Percentiles rank a stretch among this genome's conserved stretches.
Conservation (phyloP, 495 filamentous ascomycete genomes). For the Aspergillus steynii region DNA sequence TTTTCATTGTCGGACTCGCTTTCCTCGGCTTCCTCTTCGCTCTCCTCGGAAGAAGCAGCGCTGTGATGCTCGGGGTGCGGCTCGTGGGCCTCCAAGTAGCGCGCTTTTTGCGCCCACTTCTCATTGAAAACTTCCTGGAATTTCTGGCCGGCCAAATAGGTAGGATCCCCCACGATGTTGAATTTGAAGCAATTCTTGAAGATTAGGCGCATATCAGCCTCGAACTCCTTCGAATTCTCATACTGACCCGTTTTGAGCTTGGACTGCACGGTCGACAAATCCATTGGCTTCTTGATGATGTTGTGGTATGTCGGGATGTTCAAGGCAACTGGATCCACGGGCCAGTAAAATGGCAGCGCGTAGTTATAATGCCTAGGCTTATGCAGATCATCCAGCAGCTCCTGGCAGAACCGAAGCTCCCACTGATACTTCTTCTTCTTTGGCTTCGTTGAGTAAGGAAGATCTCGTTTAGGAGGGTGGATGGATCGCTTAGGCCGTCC, state of each 20-base stretch:
- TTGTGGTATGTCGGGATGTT: slow-evolving; percentile 94
- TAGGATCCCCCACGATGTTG: slow-evolving; percentile 77
- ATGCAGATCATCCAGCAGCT: slow-evolving; percentile 73
- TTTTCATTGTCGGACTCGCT: slow-evolving; percentile 68
- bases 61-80: slow-evolving; percentile 56
- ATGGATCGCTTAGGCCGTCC: slow-evolving; percentile 91
- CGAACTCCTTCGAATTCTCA: slow-evolving; percentile 79
- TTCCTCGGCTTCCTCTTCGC: slow-evolving; percentile 68
- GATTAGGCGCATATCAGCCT: slow-evolving; percentile 77
- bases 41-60: slow-evolving; percentile 58
- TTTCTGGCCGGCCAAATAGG: slow-evolving; percentile 66
- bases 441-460: slow-evolving; percentile 79
- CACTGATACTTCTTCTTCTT: slow-evolving; percentile 90
- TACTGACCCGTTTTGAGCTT: slow-evolving; percentile 85
- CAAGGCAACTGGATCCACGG: slow-evolving; percentile 91
- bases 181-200: slow-evolving; percentile 89
- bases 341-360: slow-evolving; percentile 70
- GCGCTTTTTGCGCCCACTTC: slow-evolving; percentile 71
- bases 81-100: slow-evolving; percentile 73
- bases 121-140: slow-evolving; percentile 70
- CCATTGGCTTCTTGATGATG: slow-evolving; percentile 96
- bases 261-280: slow-evolving; percentile 70
- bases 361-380: slow-evolving; percentile 67
- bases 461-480: slow-evolving; percentile 85
- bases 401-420: slow-evolving; percentile 87